Evolutionary conservation across 345 rosid species (phyloP), one percentile per base, ranked within the genome.

Genomic region (Rhizophora mangle): DNA sequence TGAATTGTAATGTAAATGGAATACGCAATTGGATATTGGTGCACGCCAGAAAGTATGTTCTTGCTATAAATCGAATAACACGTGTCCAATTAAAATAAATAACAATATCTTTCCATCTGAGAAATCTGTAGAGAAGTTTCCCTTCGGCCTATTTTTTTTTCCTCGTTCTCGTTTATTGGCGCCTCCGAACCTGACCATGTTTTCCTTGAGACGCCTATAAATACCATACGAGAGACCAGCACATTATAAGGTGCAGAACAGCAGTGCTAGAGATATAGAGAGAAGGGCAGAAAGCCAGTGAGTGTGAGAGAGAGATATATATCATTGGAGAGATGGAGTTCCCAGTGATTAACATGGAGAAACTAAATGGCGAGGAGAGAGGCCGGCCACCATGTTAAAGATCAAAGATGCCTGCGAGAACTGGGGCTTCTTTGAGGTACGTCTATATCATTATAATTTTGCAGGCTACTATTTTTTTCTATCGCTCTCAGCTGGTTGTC

Each of bases 361-460:
- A 83, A 58, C 75, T 89, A 26, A 80, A 83, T n/a, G 94, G 96
- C 54, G 87, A 81, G 68, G 90, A 84, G 90, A 84, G 78, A 84
- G 93, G 77, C 70, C 72, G 22, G 65, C 73, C 37, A 81, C 78
- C 65, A 80, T 88, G 98, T 86, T 82, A 68, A 76, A 83, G 75
- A 91, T 94, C 85, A 82, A 88, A 58, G 96, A 91, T 79, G 98
- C 97, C 75, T 94, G 98, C 68, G 96, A 94, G 68, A 94, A 89
- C 76, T 94, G 98, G 98, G 98, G 98, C 0, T 94, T 94, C 85
- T 91, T 94, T 72, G 90, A 94, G 98, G 98, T 94, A 80, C 58
- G 8, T 24, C 8, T 11, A 3, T 62, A 36, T 43, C 49, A 13
- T 43, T 43, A 43, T 5, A 43, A 15, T 43, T 3, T 43, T 15